A percentile compares a stretch with the other conserved stretches of the same genome.
Conservation (phyloP, 2,329 filamentous ascomycete species). For the Phoma sp. region DNA sequence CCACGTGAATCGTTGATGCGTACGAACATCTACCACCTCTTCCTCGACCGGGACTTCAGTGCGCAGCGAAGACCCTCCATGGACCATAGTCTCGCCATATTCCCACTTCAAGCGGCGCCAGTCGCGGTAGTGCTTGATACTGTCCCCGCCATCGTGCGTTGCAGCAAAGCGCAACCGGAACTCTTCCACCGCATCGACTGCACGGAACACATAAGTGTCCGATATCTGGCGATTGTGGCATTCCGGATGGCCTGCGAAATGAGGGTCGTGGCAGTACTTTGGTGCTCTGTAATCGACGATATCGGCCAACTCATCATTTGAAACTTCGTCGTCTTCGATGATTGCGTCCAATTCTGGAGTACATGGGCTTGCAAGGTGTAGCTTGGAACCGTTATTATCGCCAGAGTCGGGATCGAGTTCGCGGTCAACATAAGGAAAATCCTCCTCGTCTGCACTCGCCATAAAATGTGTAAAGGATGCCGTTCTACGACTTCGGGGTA, state of each 20-base stretch:
- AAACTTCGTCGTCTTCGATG: neutral
- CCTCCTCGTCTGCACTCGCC: constrained; percentile 1
- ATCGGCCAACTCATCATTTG: neutral
- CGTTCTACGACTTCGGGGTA: neutral
- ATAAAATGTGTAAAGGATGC: constrained; percentile 12
- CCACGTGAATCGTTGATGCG: neutral
- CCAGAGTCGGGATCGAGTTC: constrained; percentile 8
- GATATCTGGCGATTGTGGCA: neutral
- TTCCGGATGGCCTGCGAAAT: neutral
- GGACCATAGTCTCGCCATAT: neutral
- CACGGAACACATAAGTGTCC: neutral
- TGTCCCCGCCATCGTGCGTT: neutral
- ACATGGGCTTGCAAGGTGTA: too few relatives aligned
- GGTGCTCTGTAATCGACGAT: neutral
- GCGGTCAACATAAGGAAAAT: neutral
- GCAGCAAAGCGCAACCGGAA: neutral
- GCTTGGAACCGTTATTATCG: neutral
- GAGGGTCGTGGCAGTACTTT: constrained; percentile 5
- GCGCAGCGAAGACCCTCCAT: constrained; percentile 1
- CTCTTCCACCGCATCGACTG: neutral
- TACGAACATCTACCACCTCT: neutral
- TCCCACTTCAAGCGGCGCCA: constrained; percentile 3
- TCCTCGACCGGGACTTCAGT: neutral
- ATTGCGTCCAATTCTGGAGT: neutral
- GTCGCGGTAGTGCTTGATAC: neutral